phyloP scores from a whole-genome alignment of 2,329 filamentous ascomycete species.

The Ascochyta lentis region DNA sequence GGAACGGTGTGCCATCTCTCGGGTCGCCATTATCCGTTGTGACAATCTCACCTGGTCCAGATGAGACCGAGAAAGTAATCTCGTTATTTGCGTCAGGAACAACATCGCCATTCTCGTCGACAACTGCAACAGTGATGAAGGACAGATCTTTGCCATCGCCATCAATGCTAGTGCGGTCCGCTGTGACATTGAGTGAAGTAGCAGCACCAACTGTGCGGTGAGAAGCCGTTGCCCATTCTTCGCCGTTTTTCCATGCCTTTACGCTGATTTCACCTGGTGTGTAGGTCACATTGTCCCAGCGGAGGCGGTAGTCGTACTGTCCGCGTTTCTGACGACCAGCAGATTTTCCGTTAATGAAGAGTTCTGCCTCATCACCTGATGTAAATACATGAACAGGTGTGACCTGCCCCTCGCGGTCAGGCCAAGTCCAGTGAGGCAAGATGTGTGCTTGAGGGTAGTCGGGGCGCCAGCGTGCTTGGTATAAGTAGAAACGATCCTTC shows the following conservation, averaged over 20 bases:
- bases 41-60: constrained; percentile 54
- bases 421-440: constrained; percentile 64
- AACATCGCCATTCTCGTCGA: constrained; percentile 53
- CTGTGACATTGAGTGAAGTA: constrained; percentile 47
- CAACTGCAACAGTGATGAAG: constrained; percentile 55
- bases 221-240: constrained; percentile 54
- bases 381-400: constrained; percentile 64
- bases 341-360: constrained; percentile 61
- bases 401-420: constrained; percentile 53
- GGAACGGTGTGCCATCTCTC: constrained; percentile 31
- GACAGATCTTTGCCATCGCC: constrained; percentile 55
- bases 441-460: constrained; percentile 58
- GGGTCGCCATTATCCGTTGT: constrained; percentile 61
- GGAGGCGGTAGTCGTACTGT: constrained; percentile 56
- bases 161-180: constrained; percentile 50
- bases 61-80: constrained; percentile 53
- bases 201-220: constrained; percentile 53
- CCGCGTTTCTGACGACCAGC: constrained; percentile 50
- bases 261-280: constrained; percentile 57
- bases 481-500: constrained; percentile 63
- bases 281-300: constrained; percentile 61
- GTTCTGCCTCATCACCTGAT: constrained; percentile 60
- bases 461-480: constrained; percentile 61
- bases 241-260: constrained; percentile 57
- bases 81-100: constrained; percentile 54